Evolutionary conservation across 306 rosid species (phyloP), one percentile per base, ranked within the genome.

Genomic region (Spatholobus suberectus): DNA sequence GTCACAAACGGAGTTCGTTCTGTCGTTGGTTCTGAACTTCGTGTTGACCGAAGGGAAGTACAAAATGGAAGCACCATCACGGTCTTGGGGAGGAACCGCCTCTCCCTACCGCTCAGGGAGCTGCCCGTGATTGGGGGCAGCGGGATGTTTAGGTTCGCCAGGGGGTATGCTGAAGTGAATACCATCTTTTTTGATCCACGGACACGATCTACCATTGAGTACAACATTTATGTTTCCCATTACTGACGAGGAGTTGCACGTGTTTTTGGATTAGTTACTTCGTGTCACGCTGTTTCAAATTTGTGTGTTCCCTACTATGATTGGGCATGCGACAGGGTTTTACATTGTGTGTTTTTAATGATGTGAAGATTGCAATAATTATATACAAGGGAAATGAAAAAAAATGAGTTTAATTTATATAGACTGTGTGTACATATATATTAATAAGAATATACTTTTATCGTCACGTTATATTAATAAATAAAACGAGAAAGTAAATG

Each of bases 1-100:
- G 3, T 83, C 90, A 0, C 95, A 88, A 29, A 5, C 8, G 9
- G 87, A 92, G 3, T 0, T 84, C 0, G 79, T 71, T 11, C n/a
- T 91, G 0, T 40, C 91, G 47, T 83, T 90, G 91, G 92, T 85
- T 2, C 83, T 88, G 92, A 94, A 88, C 37, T 94, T 94, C 8
- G 89, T 47, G 0, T 89, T 92, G 14, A 3, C 73, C 0, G 84
- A 90, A 43, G 97, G 95, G 4, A 91, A 92, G 38, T 92, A 94
- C 40, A 93, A n/a, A n/a, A 89, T 11, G 97, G 95, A 0, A 93
- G 97, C 77, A 85, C 83, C 18, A 62, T 91, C 17, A 80, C 91
- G 0, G 46, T 61, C 10, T 32, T 61, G 69, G 69, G 69, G 21
- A 15, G 40, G 21, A 61, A 61, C 40, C 40, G 69, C 9, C 10